A percentile compares a stretch with the other conserved stretches of the same genome.
These are phyloP conservation scores for Phialophora macrospora DNA, from an alignment of 2,329 filamentous ascomycete genomes.

Conservation along the genomic window DNA sequence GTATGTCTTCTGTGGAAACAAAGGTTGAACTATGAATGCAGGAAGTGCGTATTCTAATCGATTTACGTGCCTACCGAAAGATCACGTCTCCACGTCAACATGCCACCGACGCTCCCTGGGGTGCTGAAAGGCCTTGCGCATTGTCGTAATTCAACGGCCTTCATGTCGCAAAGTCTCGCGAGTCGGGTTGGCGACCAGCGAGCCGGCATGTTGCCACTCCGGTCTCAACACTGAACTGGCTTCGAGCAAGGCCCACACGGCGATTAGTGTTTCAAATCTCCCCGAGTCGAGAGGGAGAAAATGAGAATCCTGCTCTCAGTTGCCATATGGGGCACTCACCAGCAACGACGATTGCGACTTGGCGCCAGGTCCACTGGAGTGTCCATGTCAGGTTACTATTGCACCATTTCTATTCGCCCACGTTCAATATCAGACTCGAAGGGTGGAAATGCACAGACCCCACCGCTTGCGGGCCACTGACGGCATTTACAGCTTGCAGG, in stretches of 20 bases:
- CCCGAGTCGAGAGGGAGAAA: background rate
- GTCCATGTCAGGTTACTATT: background rate
- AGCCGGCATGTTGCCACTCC: constrained; percentile 1
- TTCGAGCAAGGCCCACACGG: background rate
- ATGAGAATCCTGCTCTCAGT: background rate
- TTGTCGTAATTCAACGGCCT: background rate
- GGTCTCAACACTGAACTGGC: background rate
- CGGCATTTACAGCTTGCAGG: constrained; percentile 1
- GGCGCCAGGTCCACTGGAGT: background rate
- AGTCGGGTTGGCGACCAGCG: background rate
- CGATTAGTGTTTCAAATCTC: background rate
- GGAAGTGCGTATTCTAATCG: background rate
- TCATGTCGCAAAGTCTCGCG: background rate
- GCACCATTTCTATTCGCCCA: constrained; percentile 12
- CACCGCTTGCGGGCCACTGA: background rate
- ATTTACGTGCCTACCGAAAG: background rate
- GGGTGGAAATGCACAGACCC: background rate
- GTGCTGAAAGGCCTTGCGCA: background rate
- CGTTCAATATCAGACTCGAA: constrained; percentile 4
- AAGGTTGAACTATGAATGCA: background rate
- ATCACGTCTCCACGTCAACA: background rate
- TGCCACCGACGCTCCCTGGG: background rate
- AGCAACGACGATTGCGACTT: background rate
- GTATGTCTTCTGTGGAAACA: background rate
- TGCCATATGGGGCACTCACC: background rate